These are phyloP conservation scores for Phytophthora citricola DNA, from an alignment of 352 stramenopile species.

Conservation along the genomic window DNA sequence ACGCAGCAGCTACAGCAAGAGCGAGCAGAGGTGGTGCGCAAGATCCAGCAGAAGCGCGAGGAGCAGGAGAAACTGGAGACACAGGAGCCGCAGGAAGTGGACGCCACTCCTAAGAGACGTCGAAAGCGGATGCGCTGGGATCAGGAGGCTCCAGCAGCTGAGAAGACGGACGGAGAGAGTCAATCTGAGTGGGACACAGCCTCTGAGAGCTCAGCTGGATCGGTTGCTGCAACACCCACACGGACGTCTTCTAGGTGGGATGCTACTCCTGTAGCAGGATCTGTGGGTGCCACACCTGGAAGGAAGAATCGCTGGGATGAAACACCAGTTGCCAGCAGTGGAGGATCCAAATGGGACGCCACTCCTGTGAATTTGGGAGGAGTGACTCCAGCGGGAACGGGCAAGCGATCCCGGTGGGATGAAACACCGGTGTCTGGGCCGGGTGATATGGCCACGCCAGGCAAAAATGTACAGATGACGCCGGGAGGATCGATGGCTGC, in stretches of 20 bases:
- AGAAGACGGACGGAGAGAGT: slow-evolving; percentile 70
- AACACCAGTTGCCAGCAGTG: slow-evolving; percentile 67
- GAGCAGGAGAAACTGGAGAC: slow-evolving; percentile 57
- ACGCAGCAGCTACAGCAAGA: slow-evolving; percentile 89
- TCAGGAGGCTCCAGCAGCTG: slow-evolving; percentile 52
- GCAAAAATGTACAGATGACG: slow-evolving; percentile 70
- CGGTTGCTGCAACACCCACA: slow-evolving; percentile 55
- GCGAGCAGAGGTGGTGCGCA: slow-evolving; percentile 83
- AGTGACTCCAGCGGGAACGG: slow-evolving; percentile 55
- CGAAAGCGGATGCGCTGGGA: slow-evolving; percentile 90
- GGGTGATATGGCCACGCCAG: slow-evolving; percentile 56
- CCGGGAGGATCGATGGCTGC: slow-evolving; percentile 64
- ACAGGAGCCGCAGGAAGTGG: slow-evolving; percentile 33
- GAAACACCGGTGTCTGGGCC: slow-evolving; percentile 89
- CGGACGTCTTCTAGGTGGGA: slow-evolving; percentile 79
- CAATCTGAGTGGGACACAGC: slow-evolving; percentile 82
- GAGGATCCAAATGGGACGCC: slow-evolving; percentile 92
- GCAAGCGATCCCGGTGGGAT: slow-evolving; percentile 97
- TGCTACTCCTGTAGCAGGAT: slow-evolving; percentile 55
- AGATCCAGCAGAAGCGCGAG: slow-evolving; percentile 88
- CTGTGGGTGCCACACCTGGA: slow-evolving; percentile 44
- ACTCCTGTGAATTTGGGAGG: slow-evolving; percentile 81
- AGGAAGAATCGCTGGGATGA: slow-evolving; percentile 89
- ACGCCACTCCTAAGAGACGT: slow-evolving; percentile 64
- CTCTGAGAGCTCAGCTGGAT: slow-evolving; percentile 45